Conservation (phyloP, 768 basidiomycete species). For the Tulasnella sp. region DNA sequence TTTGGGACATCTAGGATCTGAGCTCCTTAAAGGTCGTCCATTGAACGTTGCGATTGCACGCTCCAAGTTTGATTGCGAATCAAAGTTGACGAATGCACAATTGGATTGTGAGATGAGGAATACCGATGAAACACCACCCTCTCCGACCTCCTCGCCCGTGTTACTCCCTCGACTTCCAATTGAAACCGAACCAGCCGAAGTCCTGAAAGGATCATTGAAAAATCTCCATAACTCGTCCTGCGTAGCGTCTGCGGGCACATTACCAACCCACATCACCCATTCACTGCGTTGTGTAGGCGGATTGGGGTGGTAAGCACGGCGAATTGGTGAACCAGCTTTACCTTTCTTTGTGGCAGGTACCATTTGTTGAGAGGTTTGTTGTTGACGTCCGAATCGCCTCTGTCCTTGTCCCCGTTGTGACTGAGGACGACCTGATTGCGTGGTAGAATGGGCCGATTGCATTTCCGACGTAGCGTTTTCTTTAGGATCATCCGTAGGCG, state of each 20-base stretch:
- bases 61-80: conserved; percentile 44
- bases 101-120: conserved; percentile 92
- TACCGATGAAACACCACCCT: conserved; percentile 63
- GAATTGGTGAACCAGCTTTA: conserved; percentile 1
- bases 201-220: conserved; percentile 38
- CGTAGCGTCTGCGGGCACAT: conserved; percentile 70
- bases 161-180: neutral
- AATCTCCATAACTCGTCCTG: conserved; percentile 79
- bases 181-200: neutral
- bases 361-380: neutral
- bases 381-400: neutral
- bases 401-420: neutral
- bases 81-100: conserved; percentile 89
- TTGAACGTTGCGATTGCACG: conserved; percentile 62
- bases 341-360: conserved; percentile 4
- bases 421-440: neutral
- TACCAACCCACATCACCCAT: conserved; percentile 96
- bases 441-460: neutral
- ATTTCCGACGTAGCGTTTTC: neutral
- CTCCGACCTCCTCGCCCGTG: neutral
- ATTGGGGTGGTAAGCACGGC: conserved; percentile 15
- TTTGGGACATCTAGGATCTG: conserved; percentile 57
- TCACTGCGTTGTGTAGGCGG: conserved; percentile 51
- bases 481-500: neutral
- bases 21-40: conserved; percentile 51